A percentile compares a stretch with the other conserved stretches of the same genome.
phyloP scores from a whole-genome alignment of 2,329 filamentous ascomycete species.

The Emydomyces testavorans region DNA sequence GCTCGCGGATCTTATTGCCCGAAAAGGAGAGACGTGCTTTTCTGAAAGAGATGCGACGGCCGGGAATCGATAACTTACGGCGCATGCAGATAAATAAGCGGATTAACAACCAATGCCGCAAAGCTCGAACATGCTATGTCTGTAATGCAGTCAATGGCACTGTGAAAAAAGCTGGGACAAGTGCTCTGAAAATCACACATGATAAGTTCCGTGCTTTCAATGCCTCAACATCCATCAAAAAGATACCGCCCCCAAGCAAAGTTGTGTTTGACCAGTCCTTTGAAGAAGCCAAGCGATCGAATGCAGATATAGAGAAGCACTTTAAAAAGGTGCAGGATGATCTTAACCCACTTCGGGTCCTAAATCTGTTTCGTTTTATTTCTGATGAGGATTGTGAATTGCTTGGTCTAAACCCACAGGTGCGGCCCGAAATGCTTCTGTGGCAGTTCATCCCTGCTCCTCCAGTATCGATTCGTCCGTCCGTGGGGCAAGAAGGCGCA shows the following conservation, averaged over 20 bases:
- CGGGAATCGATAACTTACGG: slow-evolving; percentile 74
- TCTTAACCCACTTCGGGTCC: slow-evolving; percentile 72
- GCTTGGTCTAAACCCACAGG: slow-evolving; percentile 75
- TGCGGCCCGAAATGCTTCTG: slow-evolving; percentile 88
- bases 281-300: slow-evolving; percentile 60
- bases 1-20: slow-evolving; percentile 68
- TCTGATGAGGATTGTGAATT: slow-evolving; percentile 78
- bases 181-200: slow-evolving; percentile 84
- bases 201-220: slow-evolving; percentile 86
- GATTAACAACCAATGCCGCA: slow-evolving; percentile 81
- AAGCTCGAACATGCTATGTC: slow-evolving; percentile 68
- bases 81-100: slow-evolving; percentile 74
- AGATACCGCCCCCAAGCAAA: slow-evolving; percentile 71
- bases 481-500: slow-evolving; percentile 81
- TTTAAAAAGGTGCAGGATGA: slow-evolving; percentile 88
- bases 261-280: slow-evolving; percentile 78
- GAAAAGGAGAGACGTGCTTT: slow-evolving; percentile 67
- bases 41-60: slow-evolving; percentile 67
- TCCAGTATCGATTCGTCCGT: slow-evolving; percentile 86
- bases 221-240: slow-evolving; percentile 74
- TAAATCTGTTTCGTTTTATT: slow-evolving; percentile 87
- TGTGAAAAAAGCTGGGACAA: slow-evolving; percentile 71
- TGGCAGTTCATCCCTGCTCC: slow-evolving; percentile 95
- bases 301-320: slow-evolving; percentile 79
- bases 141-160: slow-evolving; percentile 78